These are phyloP conservation scores for Saccharomyces pastorianus DNA, from an alignment of 1,139 yeast genomes.

Conservation along the genomic window DNA sequence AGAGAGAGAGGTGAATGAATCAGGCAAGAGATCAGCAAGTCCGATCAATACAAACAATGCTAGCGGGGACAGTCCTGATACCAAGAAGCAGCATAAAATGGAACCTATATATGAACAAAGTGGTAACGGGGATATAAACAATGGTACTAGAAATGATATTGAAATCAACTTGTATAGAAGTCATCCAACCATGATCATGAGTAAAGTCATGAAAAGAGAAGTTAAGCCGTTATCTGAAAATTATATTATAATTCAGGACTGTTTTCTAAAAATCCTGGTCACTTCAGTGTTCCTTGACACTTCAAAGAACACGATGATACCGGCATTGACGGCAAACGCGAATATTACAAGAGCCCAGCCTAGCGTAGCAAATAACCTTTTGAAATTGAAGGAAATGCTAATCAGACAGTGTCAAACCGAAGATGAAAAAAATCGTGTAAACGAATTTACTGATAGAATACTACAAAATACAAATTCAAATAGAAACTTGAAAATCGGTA, in stretches of 20 bases:
- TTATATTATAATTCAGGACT: slow-evolving; percentile 26
- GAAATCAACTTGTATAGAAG: slow-evolving; percentile 20
- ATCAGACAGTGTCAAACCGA: slow-evolving; percentile 16
- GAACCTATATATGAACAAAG: not conserved
- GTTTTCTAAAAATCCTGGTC: slow-evolving; percentile 21
- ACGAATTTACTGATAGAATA: slow-evolving; percentile 22
- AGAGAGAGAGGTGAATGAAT: slow-evolving; percentile 1
- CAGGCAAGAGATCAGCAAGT: slow-evolving; percentile 8
- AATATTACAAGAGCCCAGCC: slow-evolving; percentile 18
- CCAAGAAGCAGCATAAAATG: not conserved
- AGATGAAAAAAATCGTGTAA: slow-evolving; percentile 18
- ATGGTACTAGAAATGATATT: not conserved
- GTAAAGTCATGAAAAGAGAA: slow-evolving; percentile 26
- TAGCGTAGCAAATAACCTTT: slow-evolving; percentile 14
- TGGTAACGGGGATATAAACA: not conserved
- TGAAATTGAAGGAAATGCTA: slow-evolving; percentile 19
- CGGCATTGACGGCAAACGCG: slow-evolving; percentile 20
- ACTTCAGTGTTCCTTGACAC: slow-evolving; percentile 26
- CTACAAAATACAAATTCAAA: slow-evolving; percentile 19
- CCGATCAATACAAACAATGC: not conserved
- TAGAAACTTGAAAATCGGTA: slow-evolving; percentile 20
- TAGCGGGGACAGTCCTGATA: not conserved
- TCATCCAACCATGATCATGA: slow-evolving; percentile 25
- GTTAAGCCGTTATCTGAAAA: slow-evolving; percentile 29
- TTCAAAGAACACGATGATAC: slow-evolving; percentile 26